phyloP scores from a whole-genome alignment of 2,329 filamentous ascomycete species.

The Hypoxylon sp. region DNA sequence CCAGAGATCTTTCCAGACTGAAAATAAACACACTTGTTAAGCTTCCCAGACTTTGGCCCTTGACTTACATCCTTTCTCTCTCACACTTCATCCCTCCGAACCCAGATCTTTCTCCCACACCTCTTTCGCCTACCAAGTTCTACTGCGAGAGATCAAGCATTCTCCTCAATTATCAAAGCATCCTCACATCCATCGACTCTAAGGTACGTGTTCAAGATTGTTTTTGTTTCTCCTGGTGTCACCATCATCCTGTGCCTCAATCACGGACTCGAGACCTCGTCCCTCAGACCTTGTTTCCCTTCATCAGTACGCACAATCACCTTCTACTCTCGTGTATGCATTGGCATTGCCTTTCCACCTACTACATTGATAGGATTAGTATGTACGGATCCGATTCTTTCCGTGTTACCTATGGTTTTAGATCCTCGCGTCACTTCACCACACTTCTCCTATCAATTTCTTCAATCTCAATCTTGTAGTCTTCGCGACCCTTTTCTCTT shows the following conservation, averaged over 20 bases:
- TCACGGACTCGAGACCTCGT: neutral
- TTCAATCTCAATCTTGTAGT: neutral
- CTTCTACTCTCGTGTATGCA: neutral
- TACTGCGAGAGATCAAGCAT: neutral
- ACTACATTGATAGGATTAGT: neutral
- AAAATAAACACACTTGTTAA: neutral
- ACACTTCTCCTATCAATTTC: neutral
- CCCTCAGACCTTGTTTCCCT: neutral
- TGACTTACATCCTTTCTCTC: neutral
- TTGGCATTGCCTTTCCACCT: neutral
- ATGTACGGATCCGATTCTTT: neutral
- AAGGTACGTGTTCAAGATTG: slow-evolving; percentile 5
- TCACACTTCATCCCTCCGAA: neutral
- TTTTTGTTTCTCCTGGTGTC: neutral
- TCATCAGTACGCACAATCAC: neutral
- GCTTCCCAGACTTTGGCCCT: neutral
- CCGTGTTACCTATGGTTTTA: neutral
- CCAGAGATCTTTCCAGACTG: neutral
- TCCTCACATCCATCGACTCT: neutral
- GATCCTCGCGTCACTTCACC: neutral
- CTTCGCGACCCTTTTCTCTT: neutral
- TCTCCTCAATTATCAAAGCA: neutral
- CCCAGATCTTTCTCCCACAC: neutral
- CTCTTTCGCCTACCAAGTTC: neutral
- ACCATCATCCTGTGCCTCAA: neutral